Conservation (phyloP, 768 basidiomycete genomes). For the Cystobasidium onofrii region DNA sequence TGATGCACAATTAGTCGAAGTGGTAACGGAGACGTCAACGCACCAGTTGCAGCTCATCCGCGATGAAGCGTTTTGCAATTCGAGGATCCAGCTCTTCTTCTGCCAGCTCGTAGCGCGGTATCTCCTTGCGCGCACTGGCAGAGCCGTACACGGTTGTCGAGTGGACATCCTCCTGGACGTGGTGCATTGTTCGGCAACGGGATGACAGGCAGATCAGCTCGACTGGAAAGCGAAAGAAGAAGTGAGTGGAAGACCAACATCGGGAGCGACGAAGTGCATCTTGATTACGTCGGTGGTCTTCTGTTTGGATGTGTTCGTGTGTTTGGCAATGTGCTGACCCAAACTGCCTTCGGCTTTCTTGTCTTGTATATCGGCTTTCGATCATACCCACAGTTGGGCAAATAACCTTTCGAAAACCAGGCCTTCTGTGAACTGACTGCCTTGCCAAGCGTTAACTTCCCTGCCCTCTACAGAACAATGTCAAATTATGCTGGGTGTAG, state of each 20-base stretch:
- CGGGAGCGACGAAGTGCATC: background rate
- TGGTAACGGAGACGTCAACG: background rate
- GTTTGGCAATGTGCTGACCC: background rate
- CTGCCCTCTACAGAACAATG: no score
- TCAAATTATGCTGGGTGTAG: no score
- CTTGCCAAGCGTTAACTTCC: no score
- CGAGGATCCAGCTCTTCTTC: conserved; percentile 30
- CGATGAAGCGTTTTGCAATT: conserved; percentile 23
- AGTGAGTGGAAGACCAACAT: background rate
- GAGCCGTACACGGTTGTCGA: conserved; percentile 23
- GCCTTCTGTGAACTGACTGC: no score
- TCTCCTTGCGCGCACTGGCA: conserved; percentile 12
- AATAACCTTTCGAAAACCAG: no score
- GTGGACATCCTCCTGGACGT: conserved; percentile 1
- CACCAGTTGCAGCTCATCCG: conserved; percentile 26
- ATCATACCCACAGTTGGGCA: no score
- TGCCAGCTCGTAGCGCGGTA: conserved; percentile 25
- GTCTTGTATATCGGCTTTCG: no score
- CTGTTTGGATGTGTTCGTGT: background rate
- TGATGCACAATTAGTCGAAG: no score
- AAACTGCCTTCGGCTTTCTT: background rate
- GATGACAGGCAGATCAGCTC: background rate
- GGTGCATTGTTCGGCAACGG: background rate
- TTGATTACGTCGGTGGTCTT: background rate
- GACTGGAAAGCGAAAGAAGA: no score